Conservation (phyloP, 176 grass and related monocot genomes). For the sorghum (Sorghum bicolor) region DNA sequence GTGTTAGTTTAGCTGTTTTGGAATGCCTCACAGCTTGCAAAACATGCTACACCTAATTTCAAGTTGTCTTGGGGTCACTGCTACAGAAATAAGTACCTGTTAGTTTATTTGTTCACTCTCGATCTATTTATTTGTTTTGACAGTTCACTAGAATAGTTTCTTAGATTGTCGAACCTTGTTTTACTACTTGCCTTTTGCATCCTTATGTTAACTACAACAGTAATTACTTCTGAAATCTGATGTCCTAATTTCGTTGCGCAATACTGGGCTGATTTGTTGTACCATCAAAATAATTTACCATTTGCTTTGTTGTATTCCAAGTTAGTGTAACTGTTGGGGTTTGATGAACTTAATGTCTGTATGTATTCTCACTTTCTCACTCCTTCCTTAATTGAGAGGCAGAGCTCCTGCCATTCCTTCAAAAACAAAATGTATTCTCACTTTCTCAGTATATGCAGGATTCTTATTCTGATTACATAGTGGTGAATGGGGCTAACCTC, state of each 20-base stretch:
- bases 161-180: background rate
- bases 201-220: background rate
- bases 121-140: background rate
- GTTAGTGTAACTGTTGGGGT: background rate
- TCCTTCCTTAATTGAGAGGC: too few species aligned
- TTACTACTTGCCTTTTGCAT: background rate
- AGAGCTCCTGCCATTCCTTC: too few species aligned
- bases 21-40: background rate
- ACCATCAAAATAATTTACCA: background rate
- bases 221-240: background rate
- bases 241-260: background rate
- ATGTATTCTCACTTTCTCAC: background rate
- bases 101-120: background rate
- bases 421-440: background rate
- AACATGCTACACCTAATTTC: background rate
- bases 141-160: background rate
- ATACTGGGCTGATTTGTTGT: background rate
- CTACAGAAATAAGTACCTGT: background rate
- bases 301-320: background rate
- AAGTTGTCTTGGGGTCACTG: background rate
- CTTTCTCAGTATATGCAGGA: background rate
- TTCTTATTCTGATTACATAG: background rate
- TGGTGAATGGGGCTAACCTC: background rate
- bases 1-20: background rate
- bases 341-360: background rate